Base-by-base conservation (phyloP, 2,329 filamentous ascomycete species). In the Pleoardoris graminearum region DNA sequence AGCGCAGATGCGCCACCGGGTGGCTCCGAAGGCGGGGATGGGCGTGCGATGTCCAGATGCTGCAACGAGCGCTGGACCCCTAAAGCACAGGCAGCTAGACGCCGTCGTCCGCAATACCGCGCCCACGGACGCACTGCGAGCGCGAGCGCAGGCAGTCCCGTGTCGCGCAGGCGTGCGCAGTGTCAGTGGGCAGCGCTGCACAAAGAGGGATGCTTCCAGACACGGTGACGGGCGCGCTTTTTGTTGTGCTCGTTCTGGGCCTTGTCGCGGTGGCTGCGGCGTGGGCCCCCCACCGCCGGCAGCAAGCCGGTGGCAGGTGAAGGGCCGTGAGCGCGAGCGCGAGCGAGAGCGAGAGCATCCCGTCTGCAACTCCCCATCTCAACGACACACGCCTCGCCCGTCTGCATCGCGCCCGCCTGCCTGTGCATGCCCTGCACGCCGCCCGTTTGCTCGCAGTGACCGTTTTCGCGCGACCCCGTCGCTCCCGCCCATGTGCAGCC, bases 301-400 rank as follows among this genome's bases (percentile, higher is more conserved):
- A 35, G 12, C 30, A 23, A 44, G 52, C 52, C 44, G 29, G 52
- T 51, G 52, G 48, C 53, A 39, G 38, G 19, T 19, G 19, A 22
- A 39, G 53, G 48, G 39, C 48, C 44, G 44, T 44, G 44, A 41
- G 32, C 21, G 33, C 33, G 33, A 32, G 36, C 48, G 46, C 51
- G 47, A 50, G 41, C 51, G 42, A 16, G 25, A 29, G 23, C 51
- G 25, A 61, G 61, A 63, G 33, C 14, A 36, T 61, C 56, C n/a
- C 51, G 21, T 38, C 39, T 35, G 35, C 43, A 48, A 58, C 42
- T 48, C 50, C 44, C 45, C 50, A 30, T 51, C 48, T 21, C 48
- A 25, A 39, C 49, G 4, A 35, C 48, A 46, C 22, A 48, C 17
- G 33, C 53, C 39, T 32, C 46, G 12, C 17, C 29, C 51, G 12